Base-by-base conservation (phyloP, 176 grass and related monocot species). In the Poa annua region DNA sequence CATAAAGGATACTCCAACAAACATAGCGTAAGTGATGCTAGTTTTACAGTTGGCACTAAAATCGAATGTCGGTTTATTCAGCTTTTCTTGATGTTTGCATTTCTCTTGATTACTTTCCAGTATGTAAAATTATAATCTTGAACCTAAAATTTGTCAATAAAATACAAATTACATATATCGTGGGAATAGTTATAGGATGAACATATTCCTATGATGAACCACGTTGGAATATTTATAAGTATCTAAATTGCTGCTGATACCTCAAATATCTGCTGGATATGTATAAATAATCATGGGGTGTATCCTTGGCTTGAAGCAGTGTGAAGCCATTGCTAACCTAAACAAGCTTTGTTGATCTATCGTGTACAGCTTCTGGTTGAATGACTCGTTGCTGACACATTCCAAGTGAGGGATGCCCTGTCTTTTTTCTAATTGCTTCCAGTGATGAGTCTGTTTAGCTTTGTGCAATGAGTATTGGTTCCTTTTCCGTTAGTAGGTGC, bases 1-100 rank as follows among this genome's bases (percentile, higher is more conserved):
- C 25, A n/a, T 83, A 17, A 98, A 98, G 85, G 93, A 94, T 72
- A 86, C 62, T 51, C 95, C 95, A 32, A 91, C 91, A 84, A 91
- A 91, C 38, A 92, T 93, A 76, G 90, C 86, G 95, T 97, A 80
- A 94, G 92, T 92, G 66, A 47, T 24, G 57, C 20, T 82, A 60
- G 22, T 80, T 70, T 80, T 59, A 77, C 10, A 63, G 22, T 33
- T 61, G 69, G n/a, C 9, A 85, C 59, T 68, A 42, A 20, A 20
- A 7, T 42, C 21, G 16, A 60, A 66, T 29, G 22, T 84, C 73
- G 24, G 35, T 78, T 79, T 71, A 22, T 82, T 75, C 15, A 38
- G 22, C n/a, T 59, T 42, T 19, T 29, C 6, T 44, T 87, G 7
- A 32, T 69, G 55, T 64, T 73, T 56, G 75, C 20, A 75, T 36